phyloP scores from a whole-genome alignment of 192 early-diverging fungal species.

The Linnemannia zychae region DNA sequence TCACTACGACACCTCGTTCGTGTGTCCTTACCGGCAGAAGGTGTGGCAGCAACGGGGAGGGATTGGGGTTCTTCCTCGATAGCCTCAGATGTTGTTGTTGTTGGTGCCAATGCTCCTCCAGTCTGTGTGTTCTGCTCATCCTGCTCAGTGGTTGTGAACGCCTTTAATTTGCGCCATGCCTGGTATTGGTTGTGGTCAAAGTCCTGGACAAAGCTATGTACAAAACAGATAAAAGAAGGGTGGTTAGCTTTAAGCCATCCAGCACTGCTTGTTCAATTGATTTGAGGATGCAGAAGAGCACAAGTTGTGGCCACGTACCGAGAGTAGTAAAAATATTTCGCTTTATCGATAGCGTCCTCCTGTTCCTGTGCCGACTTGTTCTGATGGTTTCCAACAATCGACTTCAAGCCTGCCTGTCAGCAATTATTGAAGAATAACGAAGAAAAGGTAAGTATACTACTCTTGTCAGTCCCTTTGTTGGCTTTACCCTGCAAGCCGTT shows the following conservation, averaged over 20 bases:
- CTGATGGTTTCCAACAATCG: slow-evolving; percentile 31
- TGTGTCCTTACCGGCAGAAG: slow-evolving; percentile 14
- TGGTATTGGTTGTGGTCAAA: slow-evolving; percentile 37
- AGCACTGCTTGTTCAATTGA: neutral
- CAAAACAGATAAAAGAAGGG: neutral
- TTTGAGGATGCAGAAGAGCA: neutral
- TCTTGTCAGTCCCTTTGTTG: neutral
- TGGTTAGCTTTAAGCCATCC: too few species aligned
- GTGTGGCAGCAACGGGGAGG: neutral
- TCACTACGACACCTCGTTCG: too few species aligned
- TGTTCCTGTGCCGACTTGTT: slow-evolving; percentile 34
- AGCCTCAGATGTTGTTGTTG: neutral
- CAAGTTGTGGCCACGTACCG: slow-evolving; percentile 13
- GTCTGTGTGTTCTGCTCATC: neutral
- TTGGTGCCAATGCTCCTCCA: neutral
- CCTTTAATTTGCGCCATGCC: slow-evolving; percentile 26
- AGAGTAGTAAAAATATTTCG: slow-evolving; percentile 46
- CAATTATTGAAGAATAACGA: neutral
- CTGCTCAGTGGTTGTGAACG: neutral
- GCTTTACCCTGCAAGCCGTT: neutral
- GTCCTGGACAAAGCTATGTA: slow-evolving; percentile 33
- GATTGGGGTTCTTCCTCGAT: slow-evolving; percentile 4
- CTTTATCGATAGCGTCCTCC: slow-evolving; percentile 34
- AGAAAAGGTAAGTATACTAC: neutral
- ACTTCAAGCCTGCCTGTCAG: slow-evolving; percentile 32